phyloP scores from a whole-genome alignment of 1,284 basidiomycete species.

The Dichomitus squalens region DNA sequence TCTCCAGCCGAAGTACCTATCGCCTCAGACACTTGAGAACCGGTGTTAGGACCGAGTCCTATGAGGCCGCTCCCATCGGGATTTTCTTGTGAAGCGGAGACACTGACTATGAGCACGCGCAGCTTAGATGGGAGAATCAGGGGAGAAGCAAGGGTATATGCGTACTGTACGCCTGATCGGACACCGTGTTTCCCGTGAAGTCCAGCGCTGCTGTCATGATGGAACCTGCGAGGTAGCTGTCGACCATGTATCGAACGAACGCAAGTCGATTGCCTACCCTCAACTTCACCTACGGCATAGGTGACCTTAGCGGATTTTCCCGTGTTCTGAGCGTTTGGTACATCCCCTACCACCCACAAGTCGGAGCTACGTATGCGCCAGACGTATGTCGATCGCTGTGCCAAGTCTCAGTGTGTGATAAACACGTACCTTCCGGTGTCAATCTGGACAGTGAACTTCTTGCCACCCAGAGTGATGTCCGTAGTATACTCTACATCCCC shows the following conservation, averaged over 20 bases:
- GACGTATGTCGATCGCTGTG: background rate
- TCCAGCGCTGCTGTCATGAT: constrained; percentile 51
- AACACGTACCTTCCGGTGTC: constrained; percentile 42
- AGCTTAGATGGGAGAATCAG: background rate
- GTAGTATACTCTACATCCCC: constrained; percentile 41
- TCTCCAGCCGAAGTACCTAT: constrained; percentile 36
- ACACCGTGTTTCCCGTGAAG: constrained; percentile 54
- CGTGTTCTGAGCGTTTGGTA: constrained; percentile 42
- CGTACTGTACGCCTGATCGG: constrained; percentile 62
- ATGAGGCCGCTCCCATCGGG: constrained; percentile 34
- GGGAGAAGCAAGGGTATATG: constrained; percentile 1
- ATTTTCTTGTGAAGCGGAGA: constrained; percentile 18
- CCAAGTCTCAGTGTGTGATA: too few species aligned
- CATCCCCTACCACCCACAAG: constrained; percentile 55
- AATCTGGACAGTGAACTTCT: constrained; percentile 38
- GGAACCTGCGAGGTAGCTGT: constrained; percentile 36
- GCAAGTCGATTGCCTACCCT: constrained; percentile 36
- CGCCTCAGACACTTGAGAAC: constrained; percentile 31
- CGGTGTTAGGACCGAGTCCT: constrained; percentile 40
- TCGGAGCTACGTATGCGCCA: constrained; percentile 43
- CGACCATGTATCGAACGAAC: background rate
- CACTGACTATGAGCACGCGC: constrained; percentile 25
- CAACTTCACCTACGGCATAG: constrained; percentile 50
- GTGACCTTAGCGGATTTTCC: constrained; percentile 42
- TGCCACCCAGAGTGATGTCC: constrained; percentile 40